Base-by-base conservation (phyloP, 495 filamentous ascomycete species). In the Podospora pseudocomata region DNA sequence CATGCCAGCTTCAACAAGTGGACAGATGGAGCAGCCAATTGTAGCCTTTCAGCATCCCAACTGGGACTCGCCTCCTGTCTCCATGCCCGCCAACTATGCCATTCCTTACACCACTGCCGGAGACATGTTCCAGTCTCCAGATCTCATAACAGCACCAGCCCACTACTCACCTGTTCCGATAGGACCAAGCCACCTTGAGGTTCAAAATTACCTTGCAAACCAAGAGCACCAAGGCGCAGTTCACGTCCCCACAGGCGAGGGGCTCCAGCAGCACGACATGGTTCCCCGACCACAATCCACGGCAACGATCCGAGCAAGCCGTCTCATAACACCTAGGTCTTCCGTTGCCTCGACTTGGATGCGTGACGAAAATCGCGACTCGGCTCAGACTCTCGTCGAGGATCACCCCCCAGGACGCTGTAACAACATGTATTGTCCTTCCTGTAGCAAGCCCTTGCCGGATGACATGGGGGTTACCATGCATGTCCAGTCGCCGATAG, bases 351-450 rank as follows among this genome's bases (percentile, higher is more conserved):
- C 68, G 5, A 55, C 28, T 4, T 76, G 71, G 69, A 71, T 72
- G 28, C 65, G 74, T 15, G 74, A 76, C 67, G 74, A 74, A 7
- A 76, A 74, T 61, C 71, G 74, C 5, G 74, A 76, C 32, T 75
- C 73, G 34, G 71, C 71, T 49, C 74, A 76, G 63, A 76, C 74
- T 4, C 69, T 76, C 0, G 74, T 76, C n/a, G 74, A 76, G 55
- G 69, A 69, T 1, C 74, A 76, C 26, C 70, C 71, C 5, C 66
- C 73, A 0, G 73, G 73, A 1, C 66, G 69, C 5, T 76, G 74
- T 59, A 39, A 53, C 26, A 69, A 71, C 54, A 53, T 75, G 57
- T 73, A 70, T 55, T 76, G 74, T 18, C 73, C 71, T 27, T 72
- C 67, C 68, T 76, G 74, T 67, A 76, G 58, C 70, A 69, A 72